Evolutionary conservation across 2,329 filamentous ascomycete species (phyloP), one percentile per base, ranked within the genome.

Genomic region (Xylaria multiplex): DNA sequence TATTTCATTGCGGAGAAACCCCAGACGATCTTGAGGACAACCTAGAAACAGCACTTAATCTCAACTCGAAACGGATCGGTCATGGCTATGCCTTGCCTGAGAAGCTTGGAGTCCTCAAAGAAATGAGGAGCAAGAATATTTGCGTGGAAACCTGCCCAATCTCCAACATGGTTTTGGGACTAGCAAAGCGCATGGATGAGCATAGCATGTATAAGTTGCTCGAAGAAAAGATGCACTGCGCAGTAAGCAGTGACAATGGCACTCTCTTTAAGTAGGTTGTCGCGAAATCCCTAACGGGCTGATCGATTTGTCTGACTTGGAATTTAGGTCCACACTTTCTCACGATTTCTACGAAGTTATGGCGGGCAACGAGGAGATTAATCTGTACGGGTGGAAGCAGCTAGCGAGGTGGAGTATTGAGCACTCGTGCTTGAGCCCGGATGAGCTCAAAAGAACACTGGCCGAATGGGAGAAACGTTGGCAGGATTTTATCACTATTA

Each of bases 331-430:
- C 14, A 88, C 88, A 1, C 82, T 93, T 49, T 90, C 89, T 0
- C 90, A 93, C 70, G 91, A 93, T 73, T 93, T 93, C 74, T 93
- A 93, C 75, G 91, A 93, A 74, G 84, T 90, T 65, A 88, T 93
- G 82, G 84, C 91, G 7, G 91, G 91, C 54, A 88, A 87, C 50
- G 81, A 84, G 13, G 84, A 87, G 64, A 91, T 93, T 84, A 86
- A 83, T 19, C 77, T 93, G 0, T 86, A 86, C 68, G 90, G 90
- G 49, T 91, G 90, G 88, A 90, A 90, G 74, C 90, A 93, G 77
- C 82, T 90, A 24, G 81, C 82, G 16, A 78, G 85, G 69, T 90
- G 88, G 88, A 90, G 88, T 71, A 78, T 90, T 14, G 80, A 88
- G 64, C 86, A 90, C 74, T 81, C 87, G 1, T 89, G 86, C 71